Percentiles rank a stretch among this genome's conserved stretches.
Evolutionary conservation across 2,329 filamentous ascomycete genomes (phyloP).

Genomic region (Aspergillus fijiensis): DNA sequence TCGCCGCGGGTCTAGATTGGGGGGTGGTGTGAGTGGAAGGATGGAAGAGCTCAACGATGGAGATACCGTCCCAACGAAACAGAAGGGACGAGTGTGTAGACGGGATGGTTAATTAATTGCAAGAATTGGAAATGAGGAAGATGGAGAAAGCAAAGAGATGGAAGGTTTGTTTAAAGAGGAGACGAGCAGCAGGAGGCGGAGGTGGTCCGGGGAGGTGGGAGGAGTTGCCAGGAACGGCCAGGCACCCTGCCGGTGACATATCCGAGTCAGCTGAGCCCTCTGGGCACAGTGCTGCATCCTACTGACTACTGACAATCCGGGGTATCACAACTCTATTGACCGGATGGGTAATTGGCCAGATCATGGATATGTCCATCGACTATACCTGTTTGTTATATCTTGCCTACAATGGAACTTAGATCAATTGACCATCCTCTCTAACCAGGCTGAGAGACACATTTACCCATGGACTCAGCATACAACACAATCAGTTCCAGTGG

Average conservation of each 20-base stretch:
- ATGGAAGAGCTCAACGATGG: neutral
- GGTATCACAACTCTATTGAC: neutral
- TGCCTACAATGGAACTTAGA: too few species aligned
- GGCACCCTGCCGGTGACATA: constrained; percentile 12
- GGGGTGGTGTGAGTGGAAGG: neutral
- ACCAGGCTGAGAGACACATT: too few species aligned
- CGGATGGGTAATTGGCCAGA: too few species aligned
- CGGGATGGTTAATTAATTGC: neutral
- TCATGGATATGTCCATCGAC: too few species aligned
- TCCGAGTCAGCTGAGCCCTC: neutral
- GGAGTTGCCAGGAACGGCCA: constrained; percentile 12
- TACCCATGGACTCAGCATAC: too few species aligned
- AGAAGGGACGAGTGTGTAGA: neutral
- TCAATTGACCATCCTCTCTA: too few species aligned
- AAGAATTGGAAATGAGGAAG: neutral
- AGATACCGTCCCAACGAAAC: neutral
- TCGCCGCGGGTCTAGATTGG: constrained; percentile 13
- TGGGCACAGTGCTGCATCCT: neutral
- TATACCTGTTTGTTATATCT: too few species aligned
- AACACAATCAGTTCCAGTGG: too few species aligned
- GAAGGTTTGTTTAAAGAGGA: neutral
- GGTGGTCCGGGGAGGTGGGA: too few species aligned
- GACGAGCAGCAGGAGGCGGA: neutral
- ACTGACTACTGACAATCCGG: neutral
- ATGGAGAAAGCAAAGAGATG: neutral